Percentiles rank a stretch among this genome's conserved stretches.
phyloP scores from a whole-genome alignment of 208 protist genomes.

The Herpetomonas samuelpessoai region DNA sequence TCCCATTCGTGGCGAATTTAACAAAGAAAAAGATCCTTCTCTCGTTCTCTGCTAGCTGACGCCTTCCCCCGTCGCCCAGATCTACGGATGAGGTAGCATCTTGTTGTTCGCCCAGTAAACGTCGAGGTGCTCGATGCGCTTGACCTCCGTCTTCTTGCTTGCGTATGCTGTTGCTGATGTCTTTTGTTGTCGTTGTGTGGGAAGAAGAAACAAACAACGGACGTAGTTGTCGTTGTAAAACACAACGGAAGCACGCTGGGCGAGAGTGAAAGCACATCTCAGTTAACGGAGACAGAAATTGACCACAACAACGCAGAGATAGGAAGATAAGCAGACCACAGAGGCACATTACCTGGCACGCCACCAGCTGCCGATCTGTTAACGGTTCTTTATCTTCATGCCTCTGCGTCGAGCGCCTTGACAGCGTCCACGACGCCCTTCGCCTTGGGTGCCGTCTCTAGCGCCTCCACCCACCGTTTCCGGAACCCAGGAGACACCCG shows the following conservation, averaged over 20 bases:
- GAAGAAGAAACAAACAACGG: too few relatives aligned
- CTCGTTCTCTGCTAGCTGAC: background rate
- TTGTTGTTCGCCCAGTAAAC: background rate
- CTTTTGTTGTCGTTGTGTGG: too few relatives aligned
- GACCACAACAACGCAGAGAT: constrained; percentile 4
- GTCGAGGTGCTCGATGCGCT: too few relatives aligned
- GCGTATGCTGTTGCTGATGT: too few relatives aligned
- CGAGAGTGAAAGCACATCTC: background rate
- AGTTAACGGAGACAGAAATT: constrained; percentile 6
- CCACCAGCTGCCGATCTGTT: background rate
- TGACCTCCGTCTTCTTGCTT: background rate
- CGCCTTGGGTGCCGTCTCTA: constrained; percentile 23
- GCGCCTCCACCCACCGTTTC: constrained; percentile 12
- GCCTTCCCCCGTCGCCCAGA: background rate
- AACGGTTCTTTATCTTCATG: background rate
- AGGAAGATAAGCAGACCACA: constrained; percentile 13
- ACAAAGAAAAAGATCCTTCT: constrained; percentile 16
- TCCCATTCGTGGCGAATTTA: too few relatives aligned
- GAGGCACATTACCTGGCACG: background rate
- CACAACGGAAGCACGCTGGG: too few relatives aligned
- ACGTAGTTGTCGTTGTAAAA: too few relatives aligned
- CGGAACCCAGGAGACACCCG: constrained; percentile 17
- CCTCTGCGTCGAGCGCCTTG: background rate
- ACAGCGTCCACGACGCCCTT: constrained; percentile 25
- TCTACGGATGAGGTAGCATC: background rate